Percentiles rank a stretch among this genome's conserved stretches.
These are phyloP conservation scores for Phoenix roebelenii DNA, from an alignment of 176 grass and related monocot genomes.

Conservation along the genomic window DNA sequence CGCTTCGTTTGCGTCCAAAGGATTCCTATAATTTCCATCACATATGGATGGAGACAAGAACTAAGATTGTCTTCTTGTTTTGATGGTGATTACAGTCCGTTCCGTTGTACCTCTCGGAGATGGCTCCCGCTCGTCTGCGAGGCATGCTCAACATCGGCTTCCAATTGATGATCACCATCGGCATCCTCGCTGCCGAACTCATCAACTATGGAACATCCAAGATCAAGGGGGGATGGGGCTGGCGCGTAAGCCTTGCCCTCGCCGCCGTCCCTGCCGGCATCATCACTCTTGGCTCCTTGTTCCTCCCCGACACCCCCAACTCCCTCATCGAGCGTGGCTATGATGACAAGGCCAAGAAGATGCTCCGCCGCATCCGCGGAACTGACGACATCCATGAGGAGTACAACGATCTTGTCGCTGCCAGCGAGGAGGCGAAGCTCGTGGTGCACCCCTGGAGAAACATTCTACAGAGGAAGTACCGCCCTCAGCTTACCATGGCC, in stretches of 20 bases:
- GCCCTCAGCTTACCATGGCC: slow-evolving; percentile 63
- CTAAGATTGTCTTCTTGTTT: too few relatives aligned
- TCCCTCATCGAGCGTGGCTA: slow-evolving; percentile 79
- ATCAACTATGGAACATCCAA: slow-evolving; percentile 89
- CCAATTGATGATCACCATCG: slow-evolving; percentile 89
- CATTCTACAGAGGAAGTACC: slow-evolving; percentile 51
- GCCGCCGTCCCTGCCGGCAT: slow-evolving; percentile 74
- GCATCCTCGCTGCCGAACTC: slow-evolving; percentile 68
- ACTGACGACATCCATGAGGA: slow-evolving; percentile 68
- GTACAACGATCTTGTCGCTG: slow-evolving; percentile 65
- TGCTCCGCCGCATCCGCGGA: slow-evolving; percentile 84
- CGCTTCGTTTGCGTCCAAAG: too few relatives aligned
- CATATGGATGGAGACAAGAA: too few relatives aligned
- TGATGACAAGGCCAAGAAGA: slow-evolving; percentile 35
- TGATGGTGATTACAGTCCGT: slow-evolving; percentile 46
- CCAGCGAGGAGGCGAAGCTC: slow-evolving; percentile 67
- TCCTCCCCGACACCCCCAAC: slow-evolving; percentile 92
- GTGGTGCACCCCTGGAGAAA: slow-evolving; percentile 61
- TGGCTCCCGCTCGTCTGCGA: slow-evolving; percentile 75
- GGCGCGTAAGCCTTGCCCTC: slow-evolving; percentile 77
- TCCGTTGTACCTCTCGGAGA: slow-evolving; percentile 87
- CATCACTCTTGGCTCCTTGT: slow-evolving; percentile 73
- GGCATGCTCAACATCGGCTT: slow-evolving; percentile 98
- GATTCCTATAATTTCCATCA: too few relatives aligned
- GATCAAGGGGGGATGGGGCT: slow-evolving; percentile 71